These are phyloP conservation scores for Millerozyma acaciae DNA, from an alignment of 805 yeast species.

Conservation along the genomic window DNA sequence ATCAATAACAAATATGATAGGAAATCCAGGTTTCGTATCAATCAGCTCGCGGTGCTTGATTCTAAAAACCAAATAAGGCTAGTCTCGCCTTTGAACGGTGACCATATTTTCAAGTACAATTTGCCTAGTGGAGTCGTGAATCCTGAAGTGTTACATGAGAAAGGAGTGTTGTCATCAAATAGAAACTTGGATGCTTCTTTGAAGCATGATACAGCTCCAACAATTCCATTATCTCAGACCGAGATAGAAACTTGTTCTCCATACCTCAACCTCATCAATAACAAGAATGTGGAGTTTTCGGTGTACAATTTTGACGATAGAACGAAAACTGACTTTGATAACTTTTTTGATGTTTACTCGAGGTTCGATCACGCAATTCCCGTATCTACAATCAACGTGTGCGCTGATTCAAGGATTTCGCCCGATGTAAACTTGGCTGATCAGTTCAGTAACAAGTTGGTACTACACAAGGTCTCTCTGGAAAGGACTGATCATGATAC, in stretches of 20 bases:
- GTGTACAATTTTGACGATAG: slow-evolving; percentile 20
- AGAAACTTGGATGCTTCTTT: slow-evolving; percentile 12
- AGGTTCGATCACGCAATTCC: slow-evolving; percentile 27
- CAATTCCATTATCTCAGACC: slow-evolving; percentile 43
- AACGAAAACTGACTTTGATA: slow-evolving; percentile 8
- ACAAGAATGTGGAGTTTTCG: slow-evolving; percentile 27
- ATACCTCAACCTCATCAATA: slow-evolving; percentile 27
- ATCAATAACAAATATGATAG: slow-evolving; percentile 10
- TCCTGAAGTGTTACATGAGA: slow-evolving; percentile 16
- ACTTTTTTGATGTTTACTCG: slow-evolving; percentile 16
- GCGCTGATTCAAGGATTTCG: too few relatives aligned
- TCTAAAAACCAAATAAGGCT: slow-evolving; percentile 25
- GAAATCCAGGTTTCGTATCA: slow-evolving; percentile 16
- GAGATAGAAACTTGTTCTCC: slow-evolving; percentile 55
- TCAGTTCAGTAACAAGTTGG: too few relatives aligned
- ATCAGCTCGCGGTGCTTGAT: slow-evolving; percentile 35
- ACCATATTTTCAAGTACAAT: slow-evolving; percentile 35
- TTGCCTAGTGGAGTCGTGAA: slow-evolving; percentile 33
- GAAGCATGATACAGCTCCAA: background rate
- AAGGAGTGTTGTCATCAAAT: background rate
- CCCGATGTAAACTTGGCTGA: too few relatives aligned
- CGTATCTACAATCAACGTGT: slow-evolving; percentile 10
- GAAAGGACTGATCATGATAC: too few relatives aligned
- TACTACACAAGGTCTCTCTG: too few relatives aligned
- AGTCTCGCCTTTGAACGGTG: slow-evolving; percentile 37